Percentiles rank a stretch among this genome's conserved stretches.
Evolutionary conservation across 352 stramenopile genomes (phyloP).

Genomic region (Globisporangium nunn): DNA sequence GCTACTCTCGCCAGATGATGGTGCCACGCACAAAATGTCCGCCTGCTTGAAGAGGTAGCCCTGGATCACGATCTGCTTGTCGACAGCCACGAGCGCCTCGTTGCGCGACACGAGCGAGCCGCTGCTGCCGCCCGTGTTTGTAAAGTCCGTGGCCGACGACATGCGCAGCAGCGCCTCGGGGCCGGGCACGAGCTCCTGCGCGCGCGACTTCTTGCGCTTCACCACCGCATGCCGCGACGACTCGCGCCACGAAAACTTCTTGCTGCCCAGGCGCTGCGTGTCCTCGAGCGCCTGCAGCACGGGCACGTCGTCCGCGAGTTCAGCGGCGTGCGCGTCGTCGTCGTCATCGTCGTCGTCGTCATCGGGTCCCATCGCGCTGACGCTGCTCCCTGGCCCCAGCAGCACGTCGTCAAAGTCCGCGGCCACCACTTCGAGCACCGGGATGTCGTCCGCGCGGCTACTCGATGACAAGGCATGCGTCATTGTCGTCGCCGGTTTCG

Average conservation of each 20-base stretch:
- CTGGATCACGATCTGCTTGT: conserved; percentile 37
- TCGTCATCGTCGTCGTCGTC: conserved; percentile 19
- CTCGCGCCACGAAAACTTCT: conserved; percentile 46
- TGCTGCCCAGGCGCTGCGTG: conserved; percentile 24
- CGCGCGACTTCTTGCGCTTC: conserved; percentile 9
- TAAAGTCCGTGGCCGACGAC: conserved; percentile 36
- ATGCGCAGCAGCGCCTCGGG: conserved; percentile 43
- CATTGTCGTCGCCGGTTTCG: neutral
- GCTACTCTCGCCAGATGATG: neutral
- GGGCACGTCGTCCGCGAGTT: conserved; percentile 44
- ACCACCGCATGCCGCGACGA: conserved; percentile 22
- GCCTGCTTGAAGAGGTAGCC: conserved; percentile 59
- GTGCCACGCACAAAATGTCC: conserved; percentile 39
- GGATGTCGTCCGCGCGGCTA: conserved; percentile 47
- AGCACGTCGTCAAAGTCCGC: conserved; percentile 17
- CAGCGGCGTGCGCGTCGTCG: conserved; percentile 27
- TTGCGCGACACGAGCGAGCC: conserved; percentile 33
- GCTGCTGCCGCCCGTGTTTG: conserved; percentile 23
- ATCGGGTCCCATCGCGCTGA: conserved; percentile 2
- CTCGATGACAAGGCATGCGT: neutral
- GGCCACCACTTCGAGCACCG: conserved; percentile 43
- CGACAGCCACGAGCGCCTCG: conserved; percentile 25
- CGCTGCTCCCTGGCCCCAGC: neutral
- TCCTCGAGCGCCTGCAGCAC: conserved; percentile 69
- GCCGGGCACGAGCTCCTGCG: conserved; percentile 23